A percentile compares a stretch with the other conserved stretches of the same genome.
Conservation (phyloP, 2,329 filamentous ascomycete genomes). For the Penicillium sp. region DNA sequence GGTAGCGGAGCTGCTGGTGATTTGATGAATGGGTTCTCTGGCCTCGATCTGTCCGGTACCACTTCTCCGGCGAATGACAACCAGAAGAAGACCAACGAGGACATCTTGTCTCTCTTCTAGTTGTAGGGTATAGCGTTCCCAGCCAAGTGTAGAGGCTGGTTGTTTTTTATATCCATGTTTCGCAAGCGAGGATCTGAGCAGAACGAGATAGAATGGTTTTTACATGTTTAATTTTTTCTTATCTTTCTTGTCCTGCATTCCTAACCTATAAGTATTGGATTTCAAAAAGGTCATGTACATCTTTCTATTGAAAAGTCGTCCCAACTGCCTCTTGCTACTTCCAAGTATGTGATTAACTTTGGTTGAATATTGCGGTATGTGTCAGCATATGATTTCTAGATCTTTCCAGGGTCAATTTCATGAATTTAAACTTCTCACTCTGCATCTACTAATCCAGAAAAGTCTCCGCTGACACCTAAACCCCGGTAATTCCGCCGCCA, state of each 20-base stretch:
- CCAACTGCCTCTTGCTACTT: background rate
- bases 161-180: constrained; percentile 24
- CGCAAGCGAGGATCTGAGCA: constrained; percentile 24
- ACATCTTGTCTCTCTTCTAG: constrained; percentile 58
- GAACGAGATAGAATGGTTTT: constrained; percentile 26
- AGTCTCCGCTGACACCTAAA: background rate
- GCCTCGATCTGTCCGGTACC: constrained; percentile 69
- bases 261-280: constrained; percentile 6
- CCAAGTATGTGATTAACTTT: background rate
- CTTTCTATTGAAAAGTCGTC: constrained; percentile 8
- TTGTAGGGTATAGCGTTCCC: constrained; percentile 10
- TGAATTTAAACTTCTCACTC: background rate
- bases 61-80: constrained; percentile 24
- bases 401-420: background rate
- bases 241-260: background rate
- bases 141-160: constrained; percentile 4
- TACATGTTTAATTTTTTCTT: constrained; percentile 20
- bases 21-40: constrained; percentile 81
- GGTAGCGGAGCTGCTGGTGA: constrained; percentile 43
- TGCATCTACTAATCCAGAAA: background rate
- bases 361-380: background rate
- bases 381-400: background rate
- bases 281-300: constrained; percentile 24
- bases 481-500: too few species aligned
- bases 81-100: constrained; percentile 55